These are phyloP conservation scores for Cucurbita argyrosperma DNA, from an alignment of 306 rosid species.

Conservation along the genomic window DNA sequence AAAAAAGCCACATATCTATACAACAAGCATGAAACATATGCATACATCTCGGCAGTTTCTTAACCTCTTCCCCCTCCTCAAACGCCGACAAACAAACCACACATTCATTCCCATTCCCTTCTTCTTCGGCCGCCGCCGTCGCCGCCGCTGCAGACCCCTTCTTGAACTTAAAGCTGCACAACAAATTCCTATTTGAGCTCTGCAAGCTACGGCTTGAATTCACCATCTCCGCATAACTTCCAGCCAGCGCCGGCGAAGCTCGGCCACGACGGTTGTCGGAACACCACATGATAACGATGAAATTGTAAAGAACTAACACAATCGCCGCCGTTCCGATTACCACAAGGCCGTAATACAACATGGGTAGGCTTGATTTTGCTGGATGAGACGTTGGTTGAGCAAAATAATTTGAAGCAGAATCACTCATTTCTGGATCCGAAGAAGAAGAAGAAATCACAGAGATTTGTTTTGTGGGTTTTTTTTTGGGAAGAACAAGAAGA, in stretches of 20 bases:
- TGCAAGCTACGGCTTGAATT: slow-evolving; percentile 14
- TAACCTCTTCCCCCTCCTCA: slow-evolving; percentile 84
- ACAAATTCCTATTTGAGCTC: neutral
- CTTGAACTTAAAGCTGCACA: slow-evolving; percentile 65
- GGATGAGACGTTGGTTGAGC: slow-evolving; percentile 9
- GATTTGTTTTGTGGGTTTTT: neutral
- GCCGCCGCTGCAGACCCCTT: slow-evolving; percentile 17
- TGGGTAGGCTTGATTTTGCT: slow-evolving; percentile 24
- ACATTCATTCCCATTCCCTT: slow-evolving; percentile 32
- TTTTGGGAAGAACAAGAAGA: neutral
- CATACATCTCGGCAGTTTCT: slow-evolving; percentile 55
- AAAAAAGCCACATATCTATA: slow-evolving; percentile 86
- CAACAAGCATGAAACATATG: slow-evolving; percentile 68
- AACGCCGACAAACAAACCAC: slow-evolving; percentile 59
- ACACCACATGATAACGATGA: slow-evolving; percentile 40
- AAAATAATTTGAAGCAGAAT: neutral
- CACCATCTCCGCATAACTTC: neutral
- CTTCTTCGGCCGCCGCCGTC: neutral
- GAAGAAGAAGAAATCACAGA: neutral
- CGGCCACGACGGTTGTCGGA: slow-evolving; percentile 7
- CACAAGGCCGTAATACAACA: slow-evolving; percentile 57
- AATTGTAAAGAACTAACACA: slow-evolving; percentile 50
- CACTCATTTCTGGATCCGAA: slow-evolving; percentile 17
- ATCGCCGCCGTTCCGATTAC: slow-evolving; percentile 46
- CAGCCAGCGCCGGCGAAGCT: neutral